Evolutionary conservation across 2,329 filamentous ascomycete genomes (phyloP).

Genomic region (Mycogone perniciosa): DNA sequence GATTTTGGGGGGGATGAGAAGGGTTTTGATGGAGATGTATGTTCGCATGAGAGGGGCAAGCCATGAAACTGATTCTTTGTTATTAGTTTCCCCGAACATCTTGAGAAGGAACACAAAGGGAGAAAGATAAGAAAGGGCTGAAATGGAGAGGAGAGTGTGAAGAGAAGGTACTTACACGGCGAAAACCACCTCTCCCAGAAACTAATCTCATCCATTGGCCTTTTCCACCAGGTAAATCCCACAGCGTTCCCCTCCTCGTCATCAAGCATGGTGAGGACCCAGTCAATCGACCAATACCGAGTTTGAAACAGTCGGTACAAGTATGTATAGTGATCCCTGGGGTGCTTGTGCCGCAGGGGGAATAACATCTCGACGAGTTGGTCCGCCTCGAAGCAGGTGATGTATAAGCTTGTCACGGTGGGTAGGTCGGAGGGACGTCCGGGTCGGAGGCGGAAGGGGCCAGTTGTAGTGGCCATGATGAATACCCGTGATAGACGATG

Average conservation of each 20-base stretch:
- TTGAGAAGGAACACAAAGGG: background rate
- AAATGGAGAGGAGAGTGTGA: background rate
- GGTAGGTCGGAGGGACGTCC: constrained; percentile 26
- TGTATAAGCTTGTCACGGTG: constrained; percentile 22
- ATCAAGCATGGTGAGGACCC: constrained; percentile 22
- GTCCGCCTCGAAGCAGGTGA: constrained; percentile 25
- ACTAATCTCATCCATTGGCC: constrained; percentile 19
- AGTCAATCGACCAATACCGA: constrained; percentile 30
- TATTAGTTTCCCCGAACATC: background rate
- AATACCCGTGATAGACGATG: background rate
- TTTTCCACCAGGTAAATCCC: constrained; percentile 31
- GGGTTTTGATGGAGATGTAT: constrained; percentile 19
- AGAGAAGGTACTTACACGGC: constrained; percentile 20
- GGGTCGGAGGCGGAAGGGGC: constrained; percentile 22
- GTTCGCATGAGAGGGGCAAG: constrained; percentile 22
- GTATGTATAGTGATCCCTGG: constrained; percentile 17
- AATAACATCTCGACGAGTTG: constrained; percentile 27
- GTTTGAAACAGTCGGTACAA: constrained; percentile 23
- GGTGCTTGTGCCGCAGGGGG: constrained; percentile 20
- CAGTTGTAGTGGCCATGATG: constrained; percentile 1
- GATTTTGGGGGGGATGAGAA: constrained; percentile 20
- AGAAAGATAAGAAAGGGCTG: background rate
- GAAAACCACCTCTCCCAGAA: constrained; percentile 27
- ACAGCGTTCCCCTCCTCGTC: constrained; percentile 16
- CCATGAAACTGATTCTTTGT: constrained; percentile 22